Conservation (phyloP, 139 green algal species). For the Eudorina sp. region DNA sequence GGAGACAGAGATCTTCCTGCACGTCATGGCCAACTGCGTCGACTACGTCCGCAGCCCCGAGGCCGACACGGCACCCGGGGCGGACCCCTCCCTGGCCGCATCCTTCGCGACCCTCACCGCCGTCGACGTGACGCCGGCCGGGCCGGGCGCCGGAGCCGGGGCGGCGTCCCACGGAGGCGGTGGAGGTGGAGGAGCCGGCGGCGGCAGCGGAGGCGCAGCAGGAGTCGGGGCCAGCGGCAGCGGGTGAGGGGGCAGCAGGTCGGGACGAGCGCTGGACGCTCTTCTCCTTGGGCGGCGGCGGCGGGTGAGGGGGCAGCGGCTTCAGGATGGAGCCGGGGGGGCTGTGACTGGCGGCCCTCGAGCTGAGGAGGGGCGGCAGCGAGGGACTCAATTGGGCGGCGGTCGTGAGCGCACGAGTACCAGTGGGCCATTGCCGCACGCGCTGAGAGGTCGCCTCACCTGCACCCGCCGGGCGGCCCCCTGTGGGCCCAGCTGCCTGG, state of each 20-base stretch:
- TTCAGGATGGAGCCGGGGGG: too few relatives aligned
- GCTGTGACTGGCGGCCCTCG: too few relatives aligned
- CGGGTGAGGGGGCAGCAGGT: neutral
- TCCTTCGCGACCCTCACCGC: slow-evolving; percentile 8
- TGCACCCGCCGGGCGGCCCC: too few relatives aligned
- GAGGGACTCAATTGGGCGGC: too few relatives aligned
- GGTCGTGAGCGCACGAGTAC: too few relatives aligned
- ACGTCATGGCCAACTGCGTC: slow-evolving; percentile 74
- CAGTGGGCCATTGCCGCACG: too few relatives aligned
- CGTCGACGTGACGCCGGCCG: neutral
- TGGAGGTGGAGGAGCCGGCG: neutral
- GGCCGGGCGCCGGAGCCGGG: neutral
- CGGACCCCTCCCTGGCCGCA: slow-evolving; percentile 11
- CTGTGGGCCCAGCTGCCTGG: too few relatives aligned
- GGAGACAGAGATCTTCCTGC: slow-evolving; percentile 90
- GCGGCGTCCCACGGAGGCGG: neutral
- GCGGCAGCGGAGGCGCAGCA: neutral
- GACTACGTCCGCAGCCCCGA: slow-evolving; percentile 64
- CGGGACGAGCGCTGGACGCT: neutral
- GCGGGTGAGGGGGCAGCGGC: neutral
- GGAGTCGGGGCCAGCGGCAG: neutral
- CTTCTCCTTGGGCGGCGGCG: neutral
- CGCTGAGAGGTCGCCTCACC: too few relatives aligned
- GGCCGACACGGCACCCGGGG: slow-evolving; percentile 19
- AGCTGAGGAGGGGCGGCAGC: too few relatives aligned